Evolutionary conservation across 2,329 filamentous ascomycete species (phyloP).

Genomic region (Fusarium heterosporum): DNA sequence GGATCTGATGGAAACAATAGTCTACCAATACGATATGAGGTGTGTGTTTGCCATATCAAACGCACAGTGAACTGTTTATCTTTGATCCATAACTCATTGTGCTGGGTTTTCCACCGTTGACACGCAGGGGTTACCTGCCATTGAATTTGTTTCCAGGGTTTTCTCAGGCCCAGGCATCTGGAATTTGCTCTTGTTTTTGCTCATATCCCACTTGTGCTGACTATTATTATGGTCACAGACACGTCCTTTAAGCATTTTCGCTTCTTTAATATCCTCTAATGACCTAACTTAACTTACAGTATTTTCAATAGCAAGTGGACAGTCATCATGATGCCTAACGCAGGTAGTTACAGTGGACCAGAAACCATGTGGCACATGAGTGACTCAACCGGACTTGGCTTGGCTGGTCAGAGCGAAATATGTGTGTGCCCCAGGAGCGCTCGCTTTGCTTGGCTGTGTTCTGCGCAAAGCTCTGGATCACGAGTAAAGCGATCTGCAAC

Average conservation of each 20-base stretch:
- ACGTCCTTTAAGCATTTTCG: not conserved
- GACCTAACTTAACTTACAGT: not conserved
- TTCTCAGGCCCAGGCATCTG: conserved; percentile 4
- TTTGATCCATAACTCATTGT: conserved; percentile 8
- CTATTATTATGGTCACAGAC: not conserved
- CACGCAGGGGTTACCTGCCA: conserved; percentile 12
- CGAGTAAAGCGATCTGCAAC: conserved; percentile 6
- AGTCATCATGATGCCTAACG: not conserved
- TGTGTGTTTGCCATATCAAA: not conserved
- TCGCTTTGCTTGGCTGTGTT: not conserved
- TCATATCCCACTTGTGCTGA: conserved; percentile 1
- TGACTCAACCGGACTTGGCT: not conserved
- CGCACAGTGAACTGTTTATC: not conserved
- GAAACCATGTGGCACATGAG: conserved; percentile 7
- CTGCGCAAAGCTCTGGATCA: not conserved
- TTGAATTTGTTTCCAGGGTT: conserved; percentile 2
- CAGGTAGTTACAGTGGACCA: conserved; percentile 3
- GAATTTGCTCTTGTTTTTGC: not conserved
- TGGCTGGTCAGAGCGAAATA: conserved; percentile 4
- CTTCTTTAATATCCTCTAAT: not conserved
- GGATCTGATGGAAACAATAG: not conserved
- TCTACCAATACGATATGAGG: not conserved
- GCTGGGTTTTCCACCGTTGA: conserved; percentile 7
- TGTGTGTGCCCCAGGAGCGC: not conserved
- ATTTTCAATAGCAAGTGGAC: not conserved